Evolutionary conservation across 2,329 filamentous ascomycete genomes (phyloP).

Genomic region (Lachnellula suecica): DNA sequence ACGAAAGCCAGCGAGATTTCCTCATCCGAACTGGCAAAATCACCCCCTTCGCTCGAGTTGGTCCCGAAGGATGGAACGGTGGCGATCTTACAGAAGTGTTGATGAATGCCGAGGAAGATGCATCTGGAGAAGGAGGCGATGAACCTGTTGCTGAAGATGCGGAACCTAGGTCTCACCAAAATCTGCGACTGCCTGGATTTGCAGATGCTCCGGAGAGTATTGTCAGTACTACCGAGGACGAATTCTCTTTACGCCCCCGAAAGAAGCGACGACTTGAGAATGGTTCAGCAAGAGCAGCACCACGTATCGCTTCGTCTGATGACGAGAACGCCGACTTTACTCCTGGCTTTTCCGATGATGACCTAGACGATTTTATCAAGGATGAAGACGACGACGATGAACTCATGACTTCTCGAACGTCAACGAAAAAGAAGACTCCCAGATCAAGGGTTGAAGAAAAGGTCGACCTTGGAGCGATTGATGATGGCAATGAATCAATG

Average conservation of each 20-base stretch:
- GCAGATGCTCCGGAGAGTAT: conserved; percentile 46
- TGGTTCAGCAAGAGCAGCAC: conserved; percentile 26
- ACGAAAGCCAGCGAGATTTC: conserved; percentile 84
- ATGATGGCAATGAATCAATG: conserved; percentile 84
- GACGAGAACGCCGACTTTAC: conserved; percentile 37
- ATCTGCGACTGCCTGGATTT: conserved; percentile 73
- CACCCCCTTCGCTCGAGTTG: conserved; percentile 73
- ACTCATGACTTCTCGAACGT: conserved; percentile 38
- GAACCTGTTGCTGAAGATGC: conserved; percentile 43
- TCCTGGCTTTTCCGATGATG: conserved; percentile 21
- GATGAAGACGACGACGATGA: conserved; percentile 36
- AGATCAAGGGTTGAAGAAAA: conserved; percentile 31
- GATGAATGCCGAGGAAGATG: conserved; percentile 75
- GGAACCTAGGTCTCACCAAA: conserved; percentile 64
- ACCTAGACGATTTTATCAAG: conserved; percentile 28
- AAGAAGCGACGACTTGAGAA: conserved; percentile 51
- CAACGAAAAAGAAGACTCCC: conserved; percentile 34
- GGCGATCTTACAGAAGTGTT: conserved; percentile 73
- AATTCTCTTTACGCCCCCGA: conserved; percentile 58
- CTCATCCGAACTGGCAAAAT: conserved; percentile 96
- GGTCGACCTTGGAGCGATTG: conserved; percentile 48
- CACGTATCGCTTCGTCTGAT: conserved; percentile 21
- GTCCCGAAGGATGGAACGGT: background rate
- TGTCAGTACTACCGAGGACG: conserved; percentile 39
- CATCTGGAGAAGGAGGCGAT: conserved; percentile 38